These are phyloP conservation scores for Conidiobolus incongruus DNA, from an alignment of 371 early-diverging fungal species.

Conservation along the genomic window DNA sequence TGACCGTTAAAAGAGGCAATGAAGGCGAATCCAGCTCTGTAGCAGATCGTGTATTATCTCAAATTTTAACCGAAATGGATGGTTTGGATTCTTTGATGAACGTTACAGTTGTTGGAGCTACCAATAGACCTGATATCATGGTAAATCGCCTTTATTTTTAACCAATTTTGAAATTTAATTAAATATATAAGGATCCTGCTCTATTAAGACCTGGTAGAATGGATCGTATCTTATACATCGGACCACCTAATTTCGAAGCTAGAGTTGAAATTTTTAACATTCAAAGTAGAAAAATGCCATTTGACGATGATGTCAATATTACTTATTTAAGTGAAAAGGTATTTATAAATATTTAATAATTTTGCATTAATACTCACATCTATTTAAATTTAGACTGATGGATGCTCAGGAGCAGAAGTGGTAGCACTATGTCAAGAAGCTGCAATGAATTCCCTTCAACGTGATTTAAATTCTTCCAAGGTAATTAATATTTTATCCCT, in stretches of 20 bases:
- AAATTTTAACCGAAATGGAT: constrained; percentile 85
- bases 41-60: constrained; percentile 80
- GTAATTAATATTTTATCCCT: constrained; percentile 20
- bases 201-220: constrained; percentile 91
- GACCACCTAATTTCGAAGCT: constrained; percentile 61
- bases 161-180: no score
- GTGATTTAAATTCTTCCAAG: constrained; percentile 32
- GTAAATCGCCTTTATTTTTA: constrained; percentile 12
- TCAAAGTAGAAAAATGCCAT: constrained; percentile 40
- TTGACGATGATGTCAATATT: constrained; percentile 28
- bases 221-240: constrained; percentile 84
- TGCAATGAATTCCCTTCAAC: constrained; percentile 76
- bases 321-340: constrained; percentile 30
- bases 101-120: constrained; percentile 94
- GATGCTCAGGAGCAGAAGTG: constrained; percentile 89
- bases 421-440: constrained; percentile 89
- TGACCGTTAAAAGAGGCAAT: constrained; percentile 60
- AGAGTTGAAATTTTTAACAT: constrained; percentile 65
- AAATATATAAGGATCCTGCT: constrained; percentile 76
- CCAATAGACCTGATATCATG: constrained; percentile 96
- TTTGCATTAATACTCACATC: constrained; percentile 1
- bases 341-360: constrained; percentile 4
- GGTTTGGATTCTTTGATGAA: constrained; percentile 86
- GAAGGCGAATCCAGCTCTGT: constrained; percentile 57
- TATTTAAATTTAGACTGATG: constrained; percentile 34